These are phyloP conservation scores for Globisporangium mamillatum DNA, from an alignment of 352 stramenopile species.

Conservation along the genomic window DNA sequence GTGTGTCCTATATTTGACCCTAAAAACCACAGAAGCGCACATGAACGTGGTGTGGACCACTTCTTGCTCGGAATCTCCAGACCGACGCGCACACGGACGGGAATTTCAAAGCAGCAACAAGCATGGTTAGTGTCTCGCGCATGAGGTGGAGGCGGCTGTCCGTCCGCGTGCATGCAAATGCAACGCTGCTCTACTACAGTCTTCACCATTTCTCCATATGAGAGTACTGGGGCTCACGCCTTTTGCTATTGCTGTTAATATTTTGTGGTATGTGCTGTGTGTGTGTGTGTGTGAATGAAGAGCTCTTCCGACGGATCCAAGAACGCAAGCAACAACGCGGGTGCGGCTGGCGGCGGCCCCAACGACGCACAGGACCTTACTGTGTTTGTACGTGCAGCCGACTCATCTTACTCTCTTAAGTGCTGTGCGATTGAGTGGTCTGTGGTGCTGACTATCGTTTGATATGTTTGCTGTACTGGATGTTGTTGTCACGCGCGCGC, in stretches of 20 bases:
- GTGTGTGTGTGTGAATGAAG: constrained; percentile 11
- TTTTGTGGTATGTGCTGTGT: neutral
- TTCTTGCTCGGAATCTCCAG: neutral
- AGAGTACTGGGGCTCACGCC: neutral
- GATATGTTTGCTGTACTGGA: neutral
- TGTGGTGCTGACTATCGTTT: constrained; percentile 2
- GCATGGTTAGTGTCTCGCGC: neutral
- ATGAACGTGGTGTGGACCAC: neutral
- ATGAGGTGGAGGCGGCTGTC: neutral
- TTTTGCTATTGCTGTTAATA: neutral
- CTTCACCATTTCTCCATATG: neutral
- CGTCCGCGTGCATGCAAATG: neutral
- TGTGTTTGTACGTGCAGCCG: constrained; percentile 49
- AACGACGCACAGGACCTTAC: constrained; percentile 63
- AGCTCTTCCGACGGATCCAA: constrained; percentile 42
- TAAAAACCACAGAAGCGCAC: too few species aligned
- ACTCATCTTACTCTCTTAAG: neutral
- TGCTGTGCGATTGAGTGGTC: neutral
- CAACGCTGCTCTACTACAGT: neutral
- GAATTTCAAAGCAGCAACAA: neutral
- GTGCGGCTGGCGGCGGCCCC: constrained; percentile 20
- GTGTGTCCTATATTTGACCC: too few species aligned
- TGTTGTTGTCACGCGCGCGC: neutral
- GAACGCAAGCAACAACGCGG: constrained; percentile 24
- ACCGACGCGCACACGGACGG: neutral